Evolutionary conservation across 306 rosid species (phyloP), one percentile per base, ranked within the genome.

Genomic region (Biancaea sappan): DNA sequence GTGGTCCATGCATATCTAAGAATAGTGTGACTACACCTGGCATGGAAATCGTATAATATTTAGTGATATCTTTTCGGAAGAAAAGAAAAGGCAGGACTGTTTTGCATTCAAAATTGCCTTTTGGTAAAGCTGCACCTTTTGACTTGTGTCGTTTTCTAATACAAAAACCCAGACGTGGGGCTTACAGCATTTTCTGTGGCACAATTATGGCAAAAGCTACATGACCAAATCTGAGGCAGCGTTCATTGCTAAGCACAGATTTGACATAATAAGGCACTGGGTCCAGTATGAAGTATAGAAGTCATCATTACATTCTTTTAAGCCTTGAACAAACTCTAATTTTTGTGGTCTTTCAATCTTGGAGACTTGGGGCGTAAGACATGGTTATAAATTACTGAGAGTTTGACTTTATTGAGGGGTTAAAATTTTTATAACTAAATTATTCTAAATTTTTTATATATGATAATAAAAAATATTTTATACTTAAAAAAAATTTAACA

Each of bases 61-160:
- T 48, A 32, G 70, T 47, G 71, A 40, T 52, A 62, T 74, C 28
- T 74, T 62, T 62, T 62, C 61, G 10, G 54, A 46, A 61, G 12
- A 24, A 73, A 61, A 35, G 34, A 32, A 47, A 46, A 46, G 47
- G 44, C 34, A 46, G 14, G 50, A 21, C 15, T 63, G 50, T 52
- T 50, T 37, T 35, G 79, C 72, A 47, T 73, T 73, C 78, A 60
- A 73, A 59, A 61, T 34, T 7, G 25, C 65, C 72, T 64, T 74
- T 74, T 64, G 16, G 72, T 18, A 74, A 74, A 74, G 78, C 65
- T 35, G 29, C 22, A 51, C 56, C 38, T 74, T 74, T 74, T 64
- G 79, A 75, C 73, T 52, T 64, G 79, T 74, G 79, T 64, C 79
- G 72, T 75, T 75, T 75, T 51, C 79, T 52, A 65, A 25, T 40